Conservation (phyloP, 2,329 filamentous ascomycete genomes). For the Trichothecium roseum region DNA sequence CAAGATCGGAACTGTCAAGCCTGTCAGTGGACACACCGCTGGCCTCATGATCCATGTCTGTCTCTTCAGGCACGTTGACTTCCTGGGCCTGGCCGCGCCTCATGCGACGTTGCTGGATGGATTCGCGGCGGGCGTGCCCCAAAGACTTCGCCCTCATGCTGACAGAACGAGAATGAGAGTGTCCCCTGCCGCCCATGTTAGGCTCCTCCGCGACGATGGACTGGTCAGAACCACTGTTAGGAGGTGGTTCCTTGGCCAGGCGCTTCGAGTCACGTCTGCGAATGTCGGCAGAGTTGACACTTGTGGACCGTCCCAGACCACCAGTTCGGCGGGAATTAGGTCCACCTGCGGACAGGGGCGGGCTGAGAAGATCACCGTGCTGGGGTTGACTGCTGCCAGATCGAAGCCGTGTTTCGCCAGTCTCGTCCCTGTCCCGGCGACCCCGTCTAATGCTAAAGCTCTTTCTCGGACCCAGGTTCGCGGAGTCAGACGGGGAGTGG, state of each 20-base stretch:
- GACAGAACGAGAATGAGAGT: slow-evolving; percentile 44
- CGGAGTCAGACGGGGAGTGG: slow-evolving; percentile 61
- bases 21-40: slow-evolving; percentile 52
- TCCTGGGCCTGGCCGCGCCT: slow-evolving; percentile 63
- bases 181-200: slow-evolving; percentile 33
- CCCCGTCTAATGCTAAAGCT: slow-evolving; percentile 73
- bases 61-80: slow-evolving; percentile 81
- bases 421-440: slow-evolving; percentile 42
- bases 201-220: slow-evolving; percentile 48
- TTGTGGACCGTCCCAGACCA: slow-evolving; percentile 74
- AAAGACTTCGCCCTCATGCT: slow-evolving; percentile 75
- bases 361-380: slow-evolving; percentile 68
- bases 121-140: slow-evolving; percentile 80
- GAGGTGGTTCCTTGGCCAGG: slow-evolving; percentile 53
- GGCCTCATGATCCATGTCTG: slow-evolving; percentile 63
- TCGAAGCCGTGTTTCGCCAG: slow-evolving; percentile 33
- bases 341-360: slow-evolving; percentile 53
- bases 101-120: slow-evolving; percentile 76
- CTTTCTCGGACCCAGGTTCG: slow-evolving; percentile 57
- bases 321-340: slow-evolving; percentile 47
- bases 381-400: slow-evolving; percentile 58
- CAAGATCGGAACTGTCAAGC: slow-evolving; percentile 61
- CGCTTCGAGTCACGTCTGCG: slow-evolving; percentile 47
- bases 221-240: slow-evolving; percentile 71
- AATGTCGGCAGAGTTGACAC: slow-evolving; percentile 81